Evolutionary conservation across 169 alveolate genomes (phyloP).

Genomic region (Plasmodium berghei): DNA sequence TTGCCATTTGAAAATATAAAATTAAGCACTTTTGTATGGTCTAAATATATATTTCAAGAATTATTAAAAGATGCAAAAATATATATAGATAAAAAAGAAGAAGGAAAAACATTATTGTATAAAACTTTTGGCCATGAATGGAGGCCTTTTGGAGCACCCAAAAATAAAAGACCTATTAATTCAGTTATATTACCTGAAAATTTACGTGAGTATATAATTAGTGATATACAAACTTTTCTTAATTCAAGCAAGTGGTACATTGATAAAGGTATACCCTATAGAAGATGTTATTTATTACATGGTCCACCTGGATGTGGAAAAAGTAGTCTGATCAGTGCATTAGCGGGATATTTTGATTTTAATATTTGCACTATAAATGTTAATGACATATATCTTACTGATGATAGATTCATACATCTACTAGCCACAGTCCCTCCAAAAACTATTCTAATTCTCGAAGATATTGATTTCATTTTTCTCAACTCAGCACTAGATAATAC

Average conservation of each 20-base stretch:
- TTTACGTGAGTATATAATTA: slow-evolving; percentile 41
- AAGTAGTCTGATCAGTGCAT: slow-evolving; percentile 87
- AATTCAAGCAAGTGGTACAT: slow-evolving; percentile 82
- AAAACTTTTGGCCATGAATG: slow-evolving; percentile 83
- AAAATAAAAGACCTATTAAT: slow-evolving; percentile 81
- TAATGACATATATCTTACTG: slow-evolving; percentile 85
- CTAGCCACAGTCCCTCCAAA: slow-evolving; percentile 83
- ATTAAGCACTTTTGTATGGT: slow-evolving; percentile 74
- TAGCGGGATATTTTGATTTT: slow-evolving; percentile 87
- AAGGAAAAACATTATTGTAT: slow-evolving; percentile 83
- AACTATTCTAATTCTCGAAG: slow-evolving; percentile 74
- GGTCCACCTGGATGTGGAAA: slow-evolving; percentile 93
- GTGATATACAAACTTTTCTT: slow-evolving; percentile 52
- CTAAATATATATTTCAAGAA: slow-evolving; percentile 48
- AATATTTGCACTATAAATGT: slow-evolving; percentile 86
- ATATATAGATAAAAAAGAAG: slow-evolving; percentile 74
- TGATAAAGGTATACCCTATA: slow-evolving; percentile 87
- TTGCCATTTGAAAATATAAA: slow-evolving; percentile 70
- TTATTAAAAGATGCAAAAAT: slow-evolving; percentile 67
- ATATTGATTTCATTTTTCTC: slow-evolving; percentile 60
- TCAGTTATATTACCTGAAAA: slow-evolving; percentile 79
- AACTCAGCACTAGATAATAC: background rate
- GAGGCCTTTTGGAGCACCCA: slow-evolving; percentile 86
- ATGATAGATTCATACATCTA: slow-evolving; percentile 85
- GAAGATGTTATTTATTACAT: slow-evolving; percentile 87